Evolutionary conservation across 306 rosid species (phyloP), one percentile per base, ranked within the genome.

Genomic region (Vigna unguiculata): DNA sequence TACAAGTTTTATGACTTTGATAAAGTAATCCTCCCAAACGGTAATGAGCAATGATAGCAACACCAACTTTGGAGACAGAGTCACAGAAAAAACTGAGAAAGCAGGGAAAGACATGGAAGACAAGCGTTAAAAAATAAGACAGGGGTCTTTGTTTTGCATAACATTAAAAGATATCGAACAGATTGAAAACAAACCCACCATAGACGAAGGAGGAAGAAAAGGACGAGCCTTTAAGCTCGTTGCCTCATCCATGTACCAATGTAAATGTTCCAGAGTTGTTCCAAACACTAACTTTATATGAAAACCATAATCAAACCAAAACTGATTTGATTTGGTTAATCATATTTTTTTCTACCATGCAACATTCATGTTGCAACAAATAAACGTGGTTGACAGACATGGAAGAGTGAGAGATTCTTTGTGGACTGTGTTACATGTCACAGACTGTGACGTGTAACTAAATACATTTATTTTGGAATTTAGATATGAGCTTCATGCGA

Each of bases 171-270:
- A 62, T 62, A 78, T 82, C 77, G 81, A 83, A 84, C 82, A 83
- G 80, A 36, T 91, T 79, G 88, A 82, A 40, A 85, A 83, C 80
- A 81, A 83, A 67, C 9, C 73, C 68, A 68, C 70, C 28, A 49
- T 54, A 77, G 88, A 24, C 82, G 88, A 74, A 77, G 90, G 54
- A 65, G 75, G 80, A 83, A 85, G 79, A 83, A 88, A 85, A 87
- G 82, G 90, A 89, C 88, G 90, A 87, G 84, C 85, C 69, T 84
- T 78, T n/a, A 82, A 87, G 85, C 71, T 80, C 75, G 69, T 24
- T 74, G 82, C 72, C 82, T 67, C 78, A 51, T 46, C 82, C 82
- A 87, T 81, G 82, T 78, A 81, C 72, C 72, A 53, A 65, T 62
- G 72, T 48, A 84, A 79, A 73, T 25, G 80, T 64, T 72, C 30